Evolutionary conservation across 257 asterid genomes (phyloP).

Genomic region (Dorcoceras hygrometricum): DNA sequence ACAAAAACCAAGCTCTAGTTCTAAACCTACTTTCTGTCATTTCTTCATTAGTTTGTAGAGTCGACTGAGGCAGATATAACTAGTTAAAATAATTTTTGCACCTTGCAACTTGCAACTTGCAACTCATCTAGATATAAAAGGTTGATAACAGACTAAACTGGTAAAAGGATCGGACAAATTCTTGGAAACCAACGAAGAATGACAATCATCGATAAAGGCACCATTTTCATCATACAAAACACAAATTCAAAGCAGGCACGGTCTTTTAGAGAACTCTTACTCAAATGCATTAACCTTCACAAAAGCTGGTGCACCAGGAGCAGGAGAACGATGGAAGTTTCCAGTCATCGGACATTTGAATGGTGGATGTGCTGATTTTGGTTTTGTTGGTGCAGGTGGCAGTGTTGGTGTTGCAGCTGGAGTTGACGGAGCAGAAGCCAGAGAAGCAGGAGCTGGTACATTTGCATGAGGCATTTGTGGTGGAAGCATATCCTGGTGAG

Average conservation of each 20-base stretch:
- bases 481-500: constrained; percentile 34
- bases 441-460: constrained; percentile 33
- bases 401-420: constrained; percentile 30
- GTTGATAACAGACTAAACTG: not conserved
- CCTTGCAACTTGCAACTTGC: not conserved
- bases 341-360: constrained; percentile 72
- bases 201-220: not conserved
- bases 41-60: not conserved
- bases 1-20: constrained; percentile 1
- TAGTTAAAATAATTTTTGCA: not conserved
- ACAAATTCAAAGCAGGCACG: not conserved
- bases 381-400: constrained; percentile 39
- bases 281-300: constrained; percentile 43
- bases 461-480: constrained; percentile 33
- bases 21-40: not conserved
- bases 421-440: constrained; percentile 26
- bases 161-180: not conserved
- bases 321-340: constrained; percentile 57
- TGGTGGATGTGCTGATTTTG: constrained; percentile 61
- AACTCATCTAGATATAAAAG: constrained; percentile 1
- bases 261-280: not conserved
- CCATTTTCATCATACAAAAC: not conserved
- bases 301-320: constrained; percentile 62
- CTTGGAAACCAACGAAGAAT: not conserved
- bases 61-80: not conserved